Percentiles rank a stretch among this genome's conserved stretches.
Conservation (phyloP, 1,284 basidiomycete genomes). For the Earliella scabrosa region DNA sequence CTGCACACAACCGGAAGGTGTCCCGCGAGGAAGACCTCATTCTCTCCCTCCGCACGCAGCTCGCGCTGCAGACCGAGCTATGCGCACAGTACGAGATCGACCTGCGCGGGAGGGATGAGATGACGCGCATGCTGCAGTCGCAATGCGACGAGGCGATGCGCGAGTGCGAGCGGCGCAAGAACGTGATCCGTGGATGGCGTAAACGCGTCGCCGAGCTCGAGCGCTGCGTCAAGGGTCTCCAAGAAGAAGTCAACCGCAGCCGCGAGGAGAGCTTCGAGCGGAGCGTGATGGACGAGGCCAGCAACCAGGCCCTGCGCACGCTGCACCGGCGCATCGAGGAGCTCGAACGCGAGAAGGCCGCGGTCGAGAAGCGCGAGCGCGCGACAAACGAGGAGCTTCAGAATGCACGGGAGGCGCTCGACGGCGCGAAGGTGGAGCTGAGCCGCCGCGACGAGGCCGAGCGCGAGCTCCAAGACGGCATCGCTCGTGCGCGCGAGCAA, state of each 20-base stretch:
- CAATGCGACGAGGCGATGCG: constrained; percentile 58
- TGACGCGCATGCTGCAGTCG: constrained; percentile 61
- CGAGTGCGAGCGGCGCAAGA: constrained; percentile 61
- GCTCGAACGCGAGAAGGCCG: constrained; percentile 63
- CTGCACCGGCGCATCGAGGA: constrained; percentile 66
- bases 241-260: constrained; percentile 71
- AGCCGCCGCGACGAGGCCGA: constrained; percentile 55
- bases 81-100: constrained; percentile 77
- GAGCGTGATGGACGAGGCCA: constrained; percentile 80
- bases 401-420: constrained; percentile 46
- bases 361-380: constrained; percentile 48
- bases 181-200: constrained; percentile 61
- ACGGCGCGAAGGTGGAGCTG: constrained; percentile 51
- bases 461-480: constrained; percentile 51
- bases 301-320: constrained; percentile 66
- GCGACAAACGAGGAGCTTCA: constrained; percentile 29
- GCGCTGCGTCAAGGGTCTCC: constrained; percentile 60
- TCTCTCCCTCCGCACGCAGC: constrained; percentile 70
- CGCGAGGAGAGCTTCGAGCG: constrained; percentile 71
- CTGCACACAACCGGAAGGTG: constrained; percentile 55
- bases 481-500: constrained; percentile 58
- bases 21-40: constrained; percentile 74
- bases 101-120: constrained; percentile 68
- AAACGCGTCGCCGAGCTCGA: constrained; percentile 76
- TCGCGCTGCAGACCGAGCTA: constrained; percentile 70